Base-by-base conservation (phyloP, 179 eudicot genomes). In the Spinacia oleracea region DNA sequence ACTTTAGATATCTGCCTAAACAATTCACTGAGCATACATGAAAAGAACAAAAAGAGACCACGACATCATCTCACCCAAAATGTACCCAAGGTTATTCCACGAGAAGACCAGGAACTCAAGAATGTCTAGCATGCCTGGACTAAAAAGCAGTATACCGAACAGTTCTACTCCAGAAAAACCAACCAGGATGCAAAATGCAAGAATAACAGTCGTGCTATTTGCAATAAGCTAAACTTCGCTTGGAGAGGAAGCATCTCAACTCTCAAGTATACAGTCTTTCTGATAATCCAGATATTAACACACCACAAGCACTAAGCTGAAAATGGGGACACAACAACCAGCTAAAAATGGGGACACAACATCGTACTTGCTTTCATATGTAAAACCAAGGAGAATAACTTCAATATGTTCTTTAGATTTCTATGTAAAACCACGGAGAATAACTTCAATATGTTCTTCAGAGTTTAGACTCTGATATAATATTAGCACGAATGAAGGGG, bases 101-200 rank as follows among this genome's bases (percentile, higher is more conserved):
- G 27, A 55, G n/a, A 25, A 55, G 9, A n/a, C n/a, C 60, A 55
- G 9, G 15, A 55, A 18, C n/a, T 55, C 6, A 55, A 55, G 25
- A n/a, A 55, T 55, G 60, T 55, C 25, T 55, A 20, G 25, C 14
- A 40, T 16, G 72, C 31, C 50, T 21, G 42, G 16, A 21, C 14
- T 29, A 35, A 2, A n/a, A 12, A 25, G 11, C 31, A 42, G 12
- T 5, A 21, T 11, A 70, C 35, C 16, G 20, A 27, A 62, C 3
- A 62, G 66, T 29, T 62, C 5, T 62, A 29, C 35, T 29, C 66
- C 16, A 23, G 35, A 60, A 11, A 12, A 10, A 12, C 18, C 6
- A 60, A 60, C 29, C 66, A 60, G 34, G 35, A 60, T 10, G 16
- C 66, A 60, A 62, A 38, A 62, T 31, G 48, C 71, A 67, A 67